phyloP scores from a whole-genome alignment of 2,329 filamentous ascomycete genomes.

The Paecilomyces niveus region DNA sequence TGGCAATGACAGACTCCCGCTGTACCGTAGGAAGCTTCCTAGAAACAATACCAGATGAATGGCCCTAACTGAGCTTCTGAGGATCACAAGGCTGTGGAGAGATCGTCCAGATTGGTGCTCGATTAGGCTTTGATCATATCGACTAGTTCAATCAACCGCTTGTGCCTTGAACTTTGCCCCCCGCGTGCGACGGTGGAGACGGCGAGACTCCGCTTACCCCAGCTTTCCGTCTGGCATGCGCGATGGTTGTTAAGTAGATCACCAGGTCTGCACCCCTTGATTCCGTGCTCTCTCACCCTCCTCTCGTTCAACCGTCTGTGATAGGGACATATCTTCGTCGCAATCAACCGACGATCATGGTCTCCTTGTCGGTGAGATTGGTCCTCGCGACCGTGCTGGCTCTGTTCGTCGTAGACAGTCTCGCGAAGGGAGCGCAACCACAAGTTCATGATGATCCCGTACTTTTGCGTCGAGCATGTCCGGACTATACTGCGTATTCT shows the following conservation, averaged over 20 bases:
- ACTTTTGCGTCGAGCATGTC: constrained; percentile 46
- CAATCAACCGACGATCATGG: constrained; percentile 2
- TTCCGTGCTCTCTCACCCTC: background rate
- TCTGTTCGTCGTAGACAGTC: constrained; percentile 2
- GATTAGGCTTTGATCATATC: background rate
- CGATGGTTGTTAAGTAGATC: background rate
- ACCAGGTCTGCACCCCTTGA: background rate
- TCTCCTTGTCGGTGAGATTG: constrained; percentile 6
- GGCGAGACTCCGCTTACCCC: background rate
- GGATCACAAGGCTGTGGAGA: background rate
- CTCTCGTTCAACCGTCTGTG: background rate
- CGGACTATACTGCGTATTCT: constrained; percentile 59
- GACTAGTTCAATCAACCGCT: background rate
- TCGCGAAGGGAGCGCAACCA: background rate
- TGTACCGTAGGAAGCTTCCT: background rate
- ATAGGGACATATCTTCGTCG: background rate
- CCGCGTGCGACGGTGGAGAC: background rate
- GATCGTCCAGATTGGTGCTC: background rate
- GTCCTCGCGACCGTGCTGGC: constrained; percentile 8
- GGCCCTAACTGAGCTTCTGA: background rate
- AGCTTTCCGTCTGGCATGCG: background rate
- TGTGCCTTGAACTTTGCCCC: background rate
- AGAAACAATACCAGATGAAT: background rate
- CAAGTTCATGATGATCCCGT: constrained; percentile 16
- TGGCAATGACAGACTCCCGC: too few relatives aligned